Conservation (phyloP, 2,329 filamentous ascomycete genomes). For the Colletotrichum salicis region DNA sequence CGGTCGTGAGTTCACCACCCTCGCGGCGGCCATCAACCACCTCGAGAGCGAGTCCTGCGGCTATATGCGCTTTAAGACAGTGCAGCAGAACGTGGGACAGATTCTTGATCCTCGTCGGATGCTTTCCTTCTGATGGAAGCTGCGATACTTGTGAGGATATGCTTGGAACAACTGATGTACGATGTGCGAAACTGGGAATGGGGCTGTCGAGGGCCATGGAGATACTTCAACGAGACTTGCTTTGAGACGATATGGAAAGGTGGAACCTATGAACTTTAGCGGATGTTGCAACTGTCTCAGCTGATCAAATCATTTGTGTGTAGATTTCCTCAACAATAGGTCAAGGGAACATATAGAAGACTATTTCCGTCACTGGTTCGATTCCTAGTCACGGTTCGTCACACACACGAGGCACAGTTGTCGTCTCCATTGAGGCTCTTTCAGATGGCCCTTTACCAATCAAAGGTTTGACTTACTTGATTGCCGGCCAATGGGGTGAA, state of each 20-base stretch:
- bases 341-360: not conserved
- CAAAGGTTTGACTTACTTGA: no score
- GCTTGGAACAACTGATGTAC: not conserved
- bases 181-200: not conserved
- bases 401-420: not conserved
- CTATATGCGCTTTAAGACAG: constrained; percentile 48
- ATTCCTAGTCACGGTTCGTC: not conserved
- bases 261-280: not conserved
- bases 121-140: not conserved
- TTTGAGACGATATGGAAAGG: not conserved
- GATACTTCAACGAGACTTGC: not conserved
- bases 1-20: constrained; percentile 48
- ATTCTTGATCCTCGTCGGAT: constrained; percentile 12
- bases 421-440: not conserved
- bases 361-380: not conserved
- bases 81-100: constrained; percentile 42
- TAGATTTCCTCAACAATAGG: not conserved
- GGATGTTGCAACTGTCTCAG: not conserved
- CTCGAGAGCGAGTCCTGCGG: constrained; percentile 56
- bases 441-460: no score
- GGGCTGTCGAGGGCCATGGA: not conserved
- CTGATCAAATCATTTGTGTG: not conserved
- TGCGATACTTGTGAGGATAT: no score
- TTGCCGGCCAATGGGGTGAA: not conserved
- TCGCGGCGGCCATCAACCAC: constrained; percentile 54